phyloP scores from a whole-genome alignment of 1,284 basidiomycete species.

The Tranzscheliella williamsii region DNA sequence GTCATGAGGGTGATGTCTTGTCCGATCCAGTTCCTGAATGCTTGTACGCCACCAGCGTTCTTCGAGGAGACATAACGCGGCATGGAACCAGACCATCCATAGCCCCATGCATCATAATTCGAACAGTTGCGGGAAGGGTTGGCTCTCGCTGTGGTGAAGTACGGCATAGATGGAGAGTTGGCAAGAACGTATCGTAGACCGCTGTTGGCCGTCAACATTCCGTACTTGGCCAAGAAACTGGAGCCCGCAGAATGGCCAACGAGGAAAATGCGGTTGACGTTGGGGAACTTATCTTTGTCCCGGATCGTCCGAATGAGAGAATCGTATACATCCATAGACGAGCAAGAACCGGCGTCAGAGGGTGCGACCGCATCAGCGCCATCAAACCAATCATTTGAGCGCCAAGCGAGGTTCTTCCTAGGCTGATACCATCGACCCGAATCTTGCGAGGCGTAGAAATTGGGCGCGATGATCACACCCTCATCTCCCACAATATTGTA shows the following conservation, averaged over 20 bases:
- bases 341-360: slow-evolving; percentile 8
- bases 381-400: slow-evolving; percentile 14
- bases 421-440: slow-evolving; percentile 19
- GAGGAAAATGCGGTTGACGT: slow-evolving; percentile 19
- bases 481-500: slow-evolving; percentile 24
- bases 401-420: slow-evolving; percentile 13
- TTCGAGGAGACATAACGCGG: slow-evolving; percentile 20
- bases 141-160: slow-evolving; percentile 40
- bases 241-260: slow-evolving; percentile 40
- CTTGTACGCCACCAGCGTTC: not conserved
- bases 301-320: slow-evolving; percentile 14
- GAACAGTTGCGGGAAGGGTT: slow-evolving; percentile 1
- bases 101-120: slow-evolving; percentile 24
- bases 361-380: slow-evolving; percentile 26
- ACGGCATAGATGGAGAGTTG: slow-evolving; percentile 40
- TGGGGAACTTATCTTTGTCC: slow-evolving; percentile 29
- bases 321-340: slow-evolving; percentile 42
- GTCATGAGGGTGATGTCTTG: slow-evolving; percentile 34
- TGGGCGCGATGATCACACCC: slow-evolving; percentile 27
- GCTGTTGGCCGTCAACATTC: slow-evolving; percentile 13
- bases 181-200: slow-evolving; percentile 24
- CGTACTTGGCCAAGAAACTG: slow-evolving; percentile 34
- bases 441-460: slow-evolving; percentile 18
- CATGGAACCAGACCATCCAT: slow-evolving; percentile 13
- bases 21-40: slow-evolving; percentile 14